Evolutionary conservation across 495 filamentous ascomycete species (phyloP).

Genomic region (Jackrogersella multiformis): DNA sequence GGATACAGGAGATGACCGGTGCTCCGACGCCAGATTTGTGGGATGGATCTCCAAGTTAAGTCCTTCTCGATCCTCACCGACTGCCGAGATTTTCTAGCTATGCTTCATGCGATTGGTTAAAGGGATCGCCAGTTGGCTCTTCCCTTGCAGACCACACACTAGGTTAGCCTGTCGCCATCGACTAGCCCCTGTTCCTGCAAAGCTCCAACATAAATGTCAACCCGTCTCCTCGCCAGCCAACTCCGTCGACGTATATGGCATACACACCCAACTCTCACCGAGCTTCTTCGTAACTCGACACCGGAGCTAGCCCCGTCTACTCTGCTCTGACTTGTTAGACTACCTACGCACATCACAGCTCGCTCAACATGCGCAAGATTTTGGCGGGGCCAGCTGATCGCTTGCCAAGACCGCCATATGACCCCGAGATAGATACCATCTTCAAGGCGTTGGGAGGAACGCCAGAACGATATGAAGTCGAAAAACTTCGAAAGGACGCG

Average conservation of each 20-base stretch:
- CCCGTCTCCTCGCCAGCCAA: constrained; percentile 22
- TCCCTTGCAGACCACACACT: constrained; percentile 38
- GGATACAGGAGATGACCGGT: constrained; percentile 29
- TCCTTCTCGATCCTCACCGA: constrained; percentile 40
- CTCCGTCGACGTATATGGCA: constrained; percentile 5
- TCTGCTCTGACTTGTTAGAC: constrained; percentile 12
- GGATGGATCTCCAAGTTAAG: constrained; percentile 27
- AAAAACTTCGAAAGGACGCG: constrained; percentile 45
- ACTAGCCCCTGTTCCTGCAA: constrained; percentile 33
- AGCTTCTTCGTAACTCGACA: constrained; percentile 8
- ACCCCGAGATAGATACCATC: constrained; percentile 42
- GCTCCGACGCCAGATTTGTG: constrained; percentile 34
- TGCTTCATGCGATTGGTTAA: constrained; percentile 38
- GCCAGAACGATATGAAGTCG: constrained; percentile 45
- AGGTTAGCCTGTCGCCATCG: constrained; percentile 41
- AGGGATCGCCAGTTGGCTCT: constrained; percentile 32
- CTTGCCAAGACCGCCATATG: constrained; percentile 46
- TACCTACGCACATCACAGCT: constrained; percentile 9
- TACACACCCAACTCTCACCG: not conserved
- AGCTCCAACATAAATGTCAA: constrained; percentile 38
- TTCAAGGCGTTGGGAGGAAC: constrained; percentile 37
- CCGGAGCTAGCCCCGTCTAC: constrained; percentile 8
- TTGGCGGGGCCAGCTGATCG: constrained; percentile 45
- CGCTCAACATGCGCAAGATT: constrained; percentile 40
- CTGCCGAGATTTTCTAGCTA: constrained; percentile 31